Percentiles rank a stretch among this genome's conserved stretches.
Evolutionary conservation across 805 yeast species (phyloP).

Genomic region (Kodamaea jinghongensis): DNA sequence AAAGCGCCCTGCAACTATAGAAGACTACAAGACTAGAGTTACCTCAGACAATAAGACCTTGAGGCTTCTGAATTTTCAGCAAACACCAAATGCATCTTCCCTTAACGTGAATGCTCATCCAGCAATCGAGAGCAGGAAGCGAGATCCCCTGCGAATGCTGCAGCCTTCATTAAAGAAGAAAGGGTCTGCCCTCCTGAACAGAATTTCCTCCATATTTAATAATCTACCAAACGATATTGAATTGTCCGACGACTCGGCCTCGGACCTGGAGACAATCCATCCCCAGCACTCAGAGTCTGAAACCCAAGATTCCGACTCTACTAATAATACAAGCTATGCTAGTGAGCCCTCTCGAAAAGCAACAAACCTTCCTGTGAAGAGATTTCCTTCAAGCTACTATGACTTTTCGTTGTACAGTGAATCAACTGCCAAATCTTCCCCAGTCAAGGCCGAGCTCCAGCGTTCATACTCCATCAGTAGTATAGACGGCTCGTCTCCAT

Average conservation of each 20-base stretch:
- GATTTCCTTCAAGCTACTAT: conserved; percentile 12
- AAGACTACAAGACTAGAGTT: conserved; percentile 21
- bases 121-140: neutral
- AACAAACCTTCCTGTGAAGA: neutral
- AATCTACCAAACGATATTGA: conserved; percentile 48
- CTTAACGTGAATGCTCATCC: conserved; percentile 29
- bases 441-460: conserved; percentile 23
- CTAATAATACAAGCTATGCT: neutral
- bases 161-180: conserved; percentile 2
- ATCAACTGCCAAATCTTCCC: conserved; percentile 26
- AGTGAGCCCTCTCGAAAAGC: neutral
- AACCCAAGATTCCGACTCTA: neutral
- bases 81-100: conserved; percentile 20
- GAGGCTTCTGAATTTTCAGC: conserved; percentile 26
- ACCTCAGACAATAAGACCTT: conserved; percentile 35
- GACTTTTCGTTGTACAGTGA: conserved; percentile 25
- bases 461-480: conserved; percentile 11
- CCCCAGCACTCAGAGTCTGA: conserved; percentile 6
- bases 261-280: conserved; percentile 36
- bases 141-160: conserved; percentile 2
- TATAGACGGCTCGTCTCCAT: conserved; percentile 16
- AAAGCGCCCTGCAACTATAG: neutral
- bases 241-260: conserved; percentile 45
- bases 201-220: conserved; percentile 40
- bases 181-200: conserved; percentile 15